These are phyloP conservation scores for Pleurotus tuber-regium DNA, from an alignment of 768 basidiomycete species.

Conservation along the genomic window DNA sequence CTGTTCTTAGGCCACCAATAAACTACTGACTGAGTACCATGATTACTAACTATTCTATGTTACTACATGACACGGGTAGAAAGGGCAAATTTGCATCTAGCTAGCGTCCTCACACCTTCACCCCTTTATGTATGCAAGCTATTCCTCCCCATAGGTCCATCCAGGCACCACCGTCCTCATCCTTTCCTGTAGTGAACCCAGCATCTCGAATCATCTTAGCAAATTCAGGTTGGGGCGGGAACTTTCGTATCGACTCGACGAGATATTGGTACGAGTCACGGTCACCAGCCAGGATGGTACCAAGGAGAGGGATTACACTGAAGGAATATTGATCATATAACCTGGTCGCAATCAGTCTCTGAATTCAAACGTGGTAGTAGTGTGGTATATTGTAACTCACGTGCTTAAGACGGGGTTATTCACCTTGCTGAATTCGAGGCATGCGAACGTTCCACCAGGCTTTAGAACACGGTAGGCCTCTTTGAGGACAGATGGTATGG, in stretches of 20 bases:
- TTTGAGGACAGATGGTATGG: slow-evolving; percentile 79
- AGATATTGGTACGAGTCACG: slow-evolving; percentile 96
- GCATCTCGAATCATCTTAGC: slow-evolving; percentile 85
- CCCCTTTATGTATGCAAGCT: slow-evolving; percentile 80
- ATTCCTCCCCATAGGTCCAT: slow-evolving; percentile 85
- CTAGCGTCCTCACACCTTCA: slow-evolving; percentile 82
- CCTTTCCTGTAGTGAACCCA: slow-evolving; percentile 72
- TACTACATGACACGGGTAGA: no score
- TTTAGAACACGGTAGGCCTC: slow-evolving; percentile 95
- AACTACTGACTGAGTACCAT: no score
- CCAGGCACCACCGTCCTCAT: slow-evolving; percentile 84
- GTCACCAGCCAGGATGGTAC: slow-evolving; percentile 96
- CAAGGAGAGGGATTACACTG: slow-evolving; percentile 89
- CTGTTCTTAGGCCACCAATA: no score
- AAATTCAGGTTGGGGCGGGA: slow-evolving; percentile 87
- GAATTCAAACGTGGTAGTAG: slow-evolving; percentile 6
- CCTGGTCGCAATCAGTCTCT: slow-evolving; percentile 37
- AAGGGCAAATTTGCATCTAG: no score
- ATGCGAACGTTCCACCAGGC: slow-evolving; percentile 93
- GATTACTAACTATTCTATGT: no score
- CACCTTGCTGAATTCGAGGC: slow-evolving; percentile 94
- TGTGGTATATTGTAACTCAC: slow-evolving; percentile 47
- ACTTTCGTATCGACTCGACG: slow-evolving; percentile 94
- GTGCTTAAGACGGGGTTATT: slow-evolving; percentile 80
- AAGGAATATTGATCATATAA: slow-evolving; percentile 96